Evolutionary conservation across 1,139 yeast species (phyloP), one percentile per base, ranked within the genome.

Genomic region (Yamadazyma friedrichii): DNA sequence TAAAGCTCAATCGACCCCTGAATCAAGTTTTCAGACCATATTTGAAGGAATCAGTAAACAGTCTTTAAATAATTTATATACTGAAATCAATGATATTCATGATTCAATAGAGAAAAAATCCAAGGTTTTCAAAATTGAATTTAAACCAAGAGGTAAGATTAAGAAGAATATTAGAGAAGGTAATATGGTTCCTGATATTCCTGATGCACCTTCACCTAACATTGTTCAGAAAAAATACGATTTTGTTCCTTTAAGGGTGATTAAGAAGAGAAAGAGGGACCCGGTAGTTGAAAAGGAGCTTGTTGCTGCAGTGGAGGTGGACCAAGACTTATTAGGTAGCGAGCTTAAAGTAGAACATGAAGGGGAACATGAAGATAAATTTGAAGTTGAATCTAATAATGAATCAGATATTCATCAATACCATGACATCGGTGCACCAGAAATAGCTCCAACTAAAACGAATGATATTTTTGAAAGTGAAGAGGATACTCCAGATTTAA

Each of bases 71-170:
- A 24, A 22, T 15, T 39, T 47, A 16, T 45, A 47, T 30, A 29
- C 28, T 9, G 48, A 47, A 29, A 47, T 47, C 29, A 47, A 46
- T 30, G 38, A 41, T 24, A 47, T 47, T 15, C 51, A 47, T 39
- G 47, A 47, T 24, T 38, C 45, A n/a, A 40, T 46, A 3, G 39
- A 26, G 15, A 30, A 32, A 22, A 40, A 41, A 20, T 34, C 39
- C 15, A 30, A 26, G 6, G 15, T 31, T 9, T 40, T 45, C 39
- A 20, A 27, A 22, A 34, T 40, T 10, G 35, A 35, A 13, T 30
- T 35, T 20, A 27, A 16, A 16, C 16, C 27, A 15, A 12, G 15
- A 15, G 8, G 3, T 3, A 32, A 32, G 16, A 20, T 8, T n/a
- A 4, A 4, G 3, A 6, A 10, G 26, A 10, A 8, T 17, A 20